phyloP scores from a whole-genome alignment of 345 rosid species.

The Fremontodendron californicum region DNA sequence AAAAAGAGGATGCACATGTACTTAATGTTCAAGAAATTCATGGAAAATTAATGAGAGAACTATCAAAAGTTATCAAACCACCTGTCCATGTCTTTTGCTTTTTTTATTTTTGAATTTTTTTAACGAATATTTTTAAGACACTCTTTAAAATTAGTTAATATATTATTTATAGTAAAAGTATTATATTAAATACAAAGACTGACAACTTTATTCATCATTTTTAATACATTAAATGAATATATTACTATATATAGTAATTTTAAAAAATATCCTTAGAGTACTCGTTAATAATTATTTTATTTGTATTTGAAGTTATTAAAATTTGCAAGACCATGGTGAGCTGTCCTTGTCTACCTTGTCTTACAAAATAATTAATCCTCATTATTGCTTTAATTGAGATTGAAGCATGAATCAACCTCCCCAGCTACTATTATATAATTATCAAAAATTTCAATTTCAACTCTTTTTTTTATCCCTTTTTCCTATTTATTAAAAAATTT shows the following conservation, averaged over 20 bases:
- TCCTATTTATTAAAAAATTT: background rate
- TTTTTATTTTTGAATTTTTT: no score
- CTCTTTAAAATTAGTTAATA: no score
- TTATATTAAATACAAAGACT: no score
- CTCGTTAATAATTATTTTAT: no score
- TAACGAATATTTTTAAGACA: no score
- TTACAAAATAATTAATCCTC: background rate
- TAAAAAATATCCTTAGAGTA: no score
- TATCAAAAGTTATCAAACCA: background rate
- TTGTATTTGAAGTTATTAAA: background rate
- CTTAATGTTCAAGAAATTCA: background rate
- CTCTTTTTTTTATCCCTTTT: background rate
- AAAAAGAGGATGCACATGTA: background rate
- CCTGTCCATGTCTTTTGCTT: background rate
- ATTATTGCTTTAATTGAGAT: conserved; percentile 4
- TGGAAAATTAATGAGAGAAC: background rate
- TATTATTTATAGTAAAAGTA: no score
- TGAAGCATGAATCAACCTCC: background rate
- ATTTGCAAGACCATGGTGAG: background rate
- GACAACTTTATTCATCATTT: no score
- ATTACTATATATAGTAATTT: no score
- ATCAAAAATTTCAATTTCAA: background rate
- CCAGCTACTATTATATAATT: background rate
- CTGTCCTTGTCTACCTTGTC: background rate
- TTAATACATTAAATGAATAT: no score